Percentiles rank a stretch among this genome's conserved stretches.
phyloP scores from a whole-genome alignment of 129 eudicot genomes.

The Flaveria ramosissima region DNA sequence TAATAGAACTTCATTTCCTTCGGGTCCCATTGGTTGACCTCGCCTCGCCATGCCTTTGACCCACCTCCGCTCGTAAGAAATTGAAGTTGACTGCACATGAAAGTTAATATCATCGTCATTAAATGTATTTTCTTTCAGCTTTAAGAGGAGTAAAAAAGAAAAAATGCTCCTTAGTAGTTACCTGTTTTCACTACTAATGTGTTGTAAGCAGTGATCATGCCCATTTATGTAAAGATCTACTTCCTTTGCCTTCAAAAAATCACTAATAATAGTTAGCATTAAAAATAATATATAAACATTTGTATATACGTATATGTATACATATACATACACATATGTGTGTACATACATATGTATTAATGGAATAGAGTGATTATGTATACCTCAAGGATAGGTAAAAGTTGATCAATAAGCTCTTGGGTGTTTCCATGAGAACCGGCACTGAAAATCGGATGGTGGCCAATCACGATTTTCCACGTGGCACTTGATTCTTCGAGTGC shows the following conservation, averaged over 20 bases:
- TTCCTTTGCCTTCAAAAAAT: conserved; percentile 55
- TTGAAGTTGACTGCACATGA: conserved; percentile 57
- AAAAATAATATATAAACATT: neutral
- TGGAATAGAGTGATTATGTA: neutral
- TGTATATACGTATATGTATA: neutral
- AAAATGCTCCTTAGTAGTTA: conserved; percentile 1
- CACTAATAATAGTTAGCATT: neutral
- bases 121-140: neutral
- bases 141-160: neutral
- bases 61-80: conserved; percentile 91
- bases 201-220: conserved; percentile 90
- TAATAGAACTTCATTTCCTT: conserved; percentile 62
- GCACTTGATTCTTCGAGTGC: conserved; percentile 70
- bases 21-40: conserved; percentile 37
- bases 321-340: neutral
- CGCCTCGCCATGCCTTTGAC: conserved; percentile 88
- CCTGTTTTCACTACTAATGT: conserved; percentile 60
- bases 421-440: conserved; percentile 74
- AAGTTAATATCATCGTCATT: neutral
- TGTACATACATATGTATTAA: neutral
- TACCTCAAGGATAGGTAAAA: conserved; percentile 81
- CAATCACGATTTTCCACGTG: conserved; percentile 84
- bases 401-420: conserved; percentile 56
- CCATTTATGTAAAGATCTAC: conserved; percentile 87
- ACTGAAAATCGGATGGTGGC: conserved; percentile 77